These are phyloP conservation scores for Fusarium irregulare DNA, from an alignment of 2,329 filamentous ascomycete species.

Conservation along the genomic window DNA sequence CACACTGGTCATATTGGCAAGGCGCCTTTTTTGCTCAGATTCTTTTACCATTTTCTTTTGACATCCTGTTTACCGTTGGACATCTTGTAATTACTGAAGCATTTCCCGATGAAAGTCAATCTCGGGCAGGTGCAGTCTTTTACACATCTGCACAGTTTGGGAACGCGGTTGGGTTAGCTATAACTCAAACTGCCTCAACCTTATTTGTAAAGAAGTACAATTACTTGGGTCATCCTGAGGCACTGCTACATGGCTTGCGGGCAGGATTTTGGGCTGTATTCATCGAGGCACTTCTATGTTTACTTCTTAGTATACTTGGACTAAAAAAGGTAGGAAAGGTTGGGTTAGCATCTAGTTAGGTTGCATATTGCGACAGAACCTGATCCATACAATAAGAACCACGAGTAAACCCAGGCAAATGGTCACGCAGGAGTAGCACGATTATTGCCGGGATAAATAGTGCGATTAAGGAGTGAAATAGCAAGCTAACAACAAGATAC, in stretches of 20 bases:
- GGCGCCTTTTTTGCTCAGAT: conserved; percentile 57
- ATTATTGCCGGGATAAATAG: too few species aligned
- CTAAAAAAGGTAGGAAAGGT: conserved; percentile 42
- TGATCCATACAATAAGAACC: too few species aligned
- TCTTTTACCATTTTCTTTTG: conserved; percentile 55
- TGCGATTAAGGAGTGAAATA: too few species aligned
- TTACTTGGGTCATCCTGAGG: conserved; percentile 41
- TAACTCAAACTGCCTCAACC: conserved; percentile 58
- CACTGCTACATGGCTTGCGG: conserved; percentile 60
- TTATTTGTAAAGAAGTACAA: conserved; percentile 51
- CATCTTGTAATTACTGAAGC: conserved; percentile 64
- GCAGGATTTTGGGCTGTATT: conserved; percentile 63
- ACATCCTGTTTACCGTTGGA: conserved; percentile 66
- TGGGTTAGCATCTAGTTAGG: conserved; percentile 46
- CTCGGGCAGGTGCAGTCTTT: conserved; percentile 70
- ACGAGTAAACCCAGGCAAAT: too few species aligned
- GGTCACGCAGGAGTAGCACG: too few species aligned
- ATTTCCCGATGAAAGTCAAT: conserved; percentile 66
- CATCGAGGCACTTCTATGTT: conserved; percentile 56
- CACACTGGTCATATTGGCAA: conserved; percentile 62
- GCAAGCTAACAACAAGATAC: too few species aligned
- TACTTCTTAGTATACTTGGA: conserved; percentile 53
- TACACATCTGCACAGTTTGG: conserved; percentile 68
- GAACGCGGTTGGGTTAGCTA: conserved; percentile 57
- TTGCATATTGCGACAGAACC: too few species aligned